These are phyloP conservation scores for Yamadazyma triangularis DNA, from an alignment of 1,139 yeast species.

Conservation along the genomic window DNA sequence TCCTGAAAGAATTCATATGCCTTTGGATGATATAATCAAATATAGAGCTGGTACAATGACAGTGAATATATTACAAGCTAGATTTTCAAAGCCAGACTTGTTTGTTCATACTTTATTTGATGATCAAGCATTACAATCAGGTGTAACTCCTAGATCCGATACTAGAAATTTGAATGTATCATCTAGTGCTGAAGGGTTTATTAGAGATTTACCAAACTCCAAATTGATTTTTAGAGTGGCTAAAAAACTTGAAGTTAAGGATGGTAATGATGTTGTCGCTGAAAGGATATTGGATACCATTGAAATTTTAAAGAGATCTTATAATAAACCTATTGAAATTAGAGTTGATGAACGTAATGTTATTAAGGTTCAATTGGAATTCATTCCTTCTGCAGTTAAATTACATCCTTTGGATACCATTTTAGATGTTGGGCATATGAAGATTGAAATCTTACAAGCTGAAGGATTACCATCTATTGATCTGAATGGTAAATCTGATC, in stretches of 20 bases:
- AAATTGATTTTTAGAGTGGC: conserved; percentile 52
- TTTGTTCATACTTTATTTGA: conserved; percentile 60
- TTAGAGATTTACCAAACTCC: conserved; percentile 68
- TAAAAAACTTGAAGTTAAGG: conserved; percentile 44
- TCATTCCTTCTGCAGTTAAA: conserved; percentile 51
- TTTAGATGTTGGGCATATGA: conserved; percentile 60
- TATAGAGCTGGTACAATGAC: conserved; percentile 61
- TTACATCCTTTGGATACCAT: conserved; percentile 58
- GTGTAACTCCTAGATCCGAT: conserved; percentile 42
- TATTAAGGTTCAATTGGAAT: conserved; percentile 51
- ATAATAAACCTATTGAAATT: conserved; percentile 42
- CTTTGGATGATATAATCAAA: conserved; percentile 48
- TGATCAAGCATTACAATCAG: conserved; percentile 58
- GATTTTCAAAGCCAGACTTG: conserved; percentile 42
- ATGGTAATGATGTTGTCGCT: conserved; percentile 43
- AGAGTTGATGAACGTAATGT: conserved; percentile 39
- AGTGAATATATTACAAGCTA: conserved; percentile 49
- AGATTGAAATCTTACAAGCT: conserved; percentile 54
- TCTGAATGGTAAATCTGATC: conserved; percentile 73
- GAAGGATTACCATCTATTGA: conserved; percentile 54
- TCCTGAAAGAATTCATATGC: conserved; percentile 43
- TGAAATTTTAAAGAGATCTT: conserved; percentile 49
- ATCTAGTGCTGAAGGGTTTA: conserved; percentile 54
- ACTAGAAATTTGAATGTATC: conserved; percentile 34
- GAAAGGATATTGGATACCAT: conserved; percentile 48